Percentiles rank a stretch among this genome's conserved stretches.
Conservation (phyloP, 441 rosid species). For the Adansonia grandidieri region DNA sequence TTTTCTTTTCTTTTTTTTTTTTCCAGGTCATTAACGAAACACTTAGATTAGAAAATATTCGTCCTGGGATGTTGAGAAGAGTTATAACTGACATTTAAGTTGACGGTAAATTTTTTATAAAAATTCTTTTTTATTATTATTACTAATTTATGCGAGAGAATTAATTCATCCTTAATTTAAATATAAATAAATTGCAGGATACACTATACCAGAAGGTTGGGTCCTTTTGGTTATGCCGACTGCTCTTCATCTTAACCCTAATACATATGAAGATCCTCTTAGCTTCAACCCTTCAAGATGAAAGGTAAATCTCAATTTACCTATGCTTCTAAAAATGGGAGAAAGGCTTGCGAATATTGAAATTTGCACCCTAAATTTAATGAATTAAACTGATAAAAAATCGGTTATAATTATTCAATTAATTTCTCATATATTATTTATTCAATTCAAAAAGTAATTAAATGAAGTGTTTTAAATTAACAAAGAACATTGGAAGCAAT, state of each 20-base stretch:
- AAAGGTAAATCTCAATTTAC: background rate
- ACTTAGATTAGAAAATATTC: slow-evolving; percentile 27
- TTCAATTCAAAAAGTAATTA: background rate
- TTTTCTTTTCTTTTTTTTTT: background rate
- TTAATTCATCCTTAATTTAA: no score
- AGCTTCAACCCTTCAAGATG: slow-evolving; percentile 28
- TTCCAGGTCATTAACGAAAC: slow-evolving; percentile 33
- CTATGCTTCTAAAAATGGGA: no score
- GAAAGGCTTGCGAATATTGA: no score
- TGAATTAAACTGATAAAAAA: no score
- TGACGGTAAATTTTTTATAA: slow-evolving; percentile 23
- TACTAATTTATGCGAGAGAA: no score
- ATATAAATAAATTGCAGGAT: slow-evolving; percentile 26
- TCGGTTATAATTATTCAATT: background rate
- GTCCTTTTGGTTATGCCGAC: slow-evolving; percentile 31
- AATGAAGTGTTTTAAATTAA: background rate
- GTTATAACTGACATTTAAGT: slow-evolving; percentile 27
- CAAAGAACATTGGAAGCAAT: slow-evolving; percentile 20
- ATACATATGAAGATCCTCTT: slow-evolving; percentile 27
- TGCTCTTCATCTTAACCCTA: slow-evolving; percentile 33
- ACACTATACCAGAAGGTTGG: slow-evolving; percentile 42
- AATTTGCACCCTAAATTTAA: no score
- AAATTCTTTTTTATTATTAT: no score
- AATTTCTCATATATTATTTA: background rate
- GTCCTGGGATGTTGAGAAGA: slow-evolving; percentile 33